These are phyloP conservation scores for Solanum dulcamara DNA, from an alignment of 257 asterid genomes.

Conservation along the genomic window DNA sequence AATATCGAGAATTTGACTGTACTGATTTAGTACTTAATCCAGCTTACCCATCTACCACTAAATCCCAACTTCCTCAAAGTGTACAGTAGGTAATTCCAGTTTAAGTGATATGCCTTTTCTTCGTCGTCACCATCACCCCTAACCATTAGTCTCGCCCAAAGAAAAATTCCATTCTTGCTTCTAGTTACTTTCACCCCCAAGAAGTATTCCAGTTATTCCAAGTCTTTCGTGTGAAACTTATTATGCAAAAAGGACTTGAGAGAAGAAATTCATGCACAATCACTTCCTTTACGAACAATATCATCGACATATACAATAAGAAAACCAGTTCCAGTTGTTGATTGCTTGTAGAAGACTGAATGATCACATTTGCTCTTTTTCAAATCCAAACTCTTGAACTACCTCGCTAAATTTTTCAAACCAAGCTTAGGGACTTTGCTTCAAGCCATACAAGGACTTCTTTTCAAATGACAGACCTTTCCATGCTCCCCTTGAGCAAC, in stretches of 20 bases:
- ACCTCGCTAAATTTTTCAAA: not conserved
- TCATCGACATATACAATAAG: not conserved
- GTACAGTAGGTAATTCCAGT: no score
- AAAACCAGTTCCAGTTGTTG: not conserved
- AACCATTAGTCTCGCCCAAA: no score
- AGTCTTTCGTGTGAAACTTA: not conserved
- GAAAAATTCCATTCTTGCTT: not conserved
- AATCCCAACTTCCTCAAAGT: no score
- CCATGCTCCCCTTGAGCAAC: not conserved
- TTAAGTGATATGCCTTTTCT: no score
- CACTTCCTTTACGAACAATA: no score
- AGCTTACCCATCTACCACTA: no score
- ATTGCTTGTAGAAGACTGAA: not conserved
- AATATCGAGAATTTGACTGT: no score
- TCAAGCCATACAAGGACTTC: not conserved
- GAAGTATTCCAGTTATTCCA: no score
- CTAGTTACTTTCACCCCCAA: not conserved
- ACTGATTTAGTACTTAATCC: no score
- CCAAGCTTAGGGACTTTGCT: not conserved
- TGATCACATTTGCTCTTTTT: not conserved
- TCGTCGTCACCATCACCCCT: no score
- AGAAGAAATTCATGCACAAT: not conserved
- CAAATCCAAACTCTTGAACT: not conserved
- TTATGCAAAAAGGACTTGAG: no score
- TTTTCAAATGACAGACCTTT: not conserved